Conservation (phyloP, 495 filamentous ascomycete species). For the Bathelium albidoporum region DNA sequence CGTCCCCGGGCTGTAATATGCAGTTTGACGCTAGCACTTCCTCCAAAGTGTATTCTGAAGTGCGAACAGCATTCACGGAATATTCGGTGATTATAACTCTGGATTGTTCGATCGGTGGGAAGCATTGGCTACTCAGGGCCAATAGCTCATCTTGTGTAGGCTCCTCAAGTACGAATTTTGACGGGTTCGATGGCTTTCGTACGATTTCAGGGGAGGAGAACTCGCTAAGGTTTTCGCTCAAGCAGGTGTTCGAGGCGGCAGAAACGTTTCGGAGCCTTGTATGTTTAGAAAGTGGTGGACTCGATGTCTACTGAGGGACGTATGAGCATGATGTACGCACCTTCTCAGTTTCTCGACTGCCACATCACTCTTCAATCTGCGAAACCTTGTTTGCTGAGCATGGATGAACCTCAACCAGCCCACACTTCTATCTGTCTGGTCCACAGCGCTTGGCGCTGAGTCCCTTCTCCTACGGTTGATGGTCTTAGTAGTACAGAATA, state of each 20-base stretch:
- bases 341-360: background rate
- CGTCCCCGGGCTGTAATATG: background rate
- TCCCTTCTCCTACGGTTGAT: background rate
- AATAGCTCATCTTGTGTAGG: background rate
- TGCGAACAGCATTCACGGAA: background rate
- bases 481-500: background rate
- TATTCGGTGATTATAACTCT: background rate
- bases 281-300: background rate
- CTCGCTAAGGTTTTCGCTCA: background rate
- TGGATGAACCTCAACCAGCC: background rate
- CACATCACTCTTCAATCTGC: background rate
- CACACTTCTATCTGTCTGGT: background rate
- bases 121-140: background rate
- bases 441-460: background rate
- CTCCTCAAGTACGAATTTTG: background rate
- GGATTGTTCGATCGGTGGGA: background rate
- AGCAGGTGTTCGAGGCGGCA: background rate
- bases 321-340: background rate
- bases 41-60: background rate
- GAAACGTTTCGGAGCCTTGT: background rate
- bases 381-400: background rate
- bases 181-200: background rate
- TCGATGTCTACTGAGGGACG: background rate
- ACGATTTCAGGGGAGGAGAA: background rate
- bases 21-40: background rate